phyloP scores from a whole-genome alignment of 208 protist species.

The Phytomonas francai region DNA sequence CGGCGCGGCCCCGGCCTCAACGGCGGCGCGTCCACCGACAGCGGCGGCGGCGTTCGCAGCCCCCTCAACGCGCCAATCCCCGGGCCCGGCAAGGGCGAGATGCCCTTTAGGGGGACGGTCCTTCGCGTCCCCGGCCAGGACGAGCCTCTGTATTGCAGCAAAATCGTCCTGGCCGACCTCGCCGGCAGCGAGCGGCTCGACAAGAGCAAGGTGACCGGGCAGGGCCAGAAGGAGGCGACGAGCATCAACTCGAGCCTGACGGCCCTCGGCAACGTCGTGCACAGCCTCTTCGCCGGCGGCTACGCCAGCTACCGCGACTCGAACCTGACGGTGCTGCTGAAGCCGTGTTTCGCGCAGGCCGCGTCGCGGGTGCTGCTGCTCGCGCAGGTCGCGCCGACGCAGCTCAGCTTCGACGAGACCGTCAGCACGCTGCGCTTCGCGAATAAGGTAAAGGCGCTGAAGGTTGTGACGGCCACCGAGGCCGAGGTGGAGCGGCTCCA shows the following conservation, averaged over 20 bases:
- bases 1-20: not conserved
- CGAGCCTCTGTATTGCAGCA: conserved; percentile 73
- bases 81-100: conserved; percentile 28
- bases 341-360: conserved; percentile 74
- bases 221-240: conserved; percentile 76
- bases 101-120: conserved; percentile 74
- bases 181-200: conserved; percentile 87
- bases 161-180: conserved; percentile 90
- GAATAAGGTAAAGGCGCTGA: conserved; percentile 87
- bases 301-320: conserved; percentile 86
- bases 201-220: conserved; percentile 51
- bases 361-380: conserved; percentile 81
- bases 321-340: conserved; percentile 85
- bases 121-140: conserved; percentile 52
- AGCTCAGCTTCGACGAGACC: conserved; percentile 80
- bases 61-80: conserved; percentile 11
- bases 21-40: not conserved
- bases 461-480: conserved; percentile 36
- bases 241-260: conserved; percentile 91
- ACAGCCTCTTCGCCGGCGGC: conserved; percentile 70
- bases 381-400: conserved; percentile 72
- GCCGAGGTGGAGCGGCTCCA: conserved; percentile 42
- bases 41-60: not conserved
- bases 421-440: conserved; percentile 85
- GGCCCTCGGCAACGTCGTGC: conserved; percentile 89